Percentiles rank a stretch among this genome's conserved stretches.
These are phyloP conservation scores for Saccharomyces hybrid DNA, from an alignment of 1,139 yeast genomes.

Conservation along the genomic window DNA sequence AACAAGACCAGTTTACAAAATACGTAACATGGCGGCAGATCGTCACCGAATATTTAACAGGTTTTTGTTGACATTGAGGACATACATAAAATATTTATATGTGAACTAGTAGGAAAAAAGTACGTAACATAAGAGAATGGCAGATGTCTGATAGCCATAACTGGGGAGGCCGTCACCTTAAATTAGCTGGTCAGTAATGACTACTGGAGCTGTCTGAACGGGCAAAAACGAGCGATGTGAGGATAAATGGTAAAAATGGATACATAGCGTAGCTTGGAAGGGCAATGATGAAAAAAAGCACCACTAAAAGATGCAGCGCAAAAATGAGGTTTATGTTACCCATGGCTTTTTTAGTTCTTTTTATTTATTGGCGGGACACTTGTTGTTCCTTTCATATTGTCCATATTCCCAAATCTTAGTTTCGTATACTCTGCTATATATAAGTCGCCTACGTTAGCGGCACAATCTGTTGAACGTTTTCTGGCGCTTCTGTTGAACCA, in stretches of 20 bases:
- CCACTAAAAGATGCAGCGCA: not conserved
- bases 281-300: not conserved
- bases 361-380: not conserved
- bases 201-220: not conserved
- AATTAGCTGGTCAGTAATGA: not conserved
- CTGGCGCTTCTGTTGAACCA: not conserved
- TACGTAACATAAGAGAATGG: not conserved
- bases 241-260: not conserved
- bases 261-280: not conserved
- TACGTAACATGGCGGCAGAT: not conserved
- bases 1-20: no score
- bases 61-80: not conserved
- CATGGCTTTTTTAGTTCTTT: not conserved
- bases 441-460: not conserved
- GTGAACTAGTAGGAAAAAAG: not conserved
- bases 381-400: not conserved
- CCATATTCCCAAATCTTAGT: not conserved
- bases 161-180: not conserved
- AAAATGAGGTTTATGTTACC: not conserved
- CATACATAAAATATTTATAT: not conserved
- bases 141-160: not conserved
- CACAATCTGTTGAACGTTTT: not conserved
- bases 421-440: not conserved
- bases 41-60: not conserved
- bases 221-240: not conserved